These are phyloP conservation scores for Ceratobasidium sp. DNA, from an alignment of 1,284 basidiomycete species.

Conservation along the genomic window DNA sequence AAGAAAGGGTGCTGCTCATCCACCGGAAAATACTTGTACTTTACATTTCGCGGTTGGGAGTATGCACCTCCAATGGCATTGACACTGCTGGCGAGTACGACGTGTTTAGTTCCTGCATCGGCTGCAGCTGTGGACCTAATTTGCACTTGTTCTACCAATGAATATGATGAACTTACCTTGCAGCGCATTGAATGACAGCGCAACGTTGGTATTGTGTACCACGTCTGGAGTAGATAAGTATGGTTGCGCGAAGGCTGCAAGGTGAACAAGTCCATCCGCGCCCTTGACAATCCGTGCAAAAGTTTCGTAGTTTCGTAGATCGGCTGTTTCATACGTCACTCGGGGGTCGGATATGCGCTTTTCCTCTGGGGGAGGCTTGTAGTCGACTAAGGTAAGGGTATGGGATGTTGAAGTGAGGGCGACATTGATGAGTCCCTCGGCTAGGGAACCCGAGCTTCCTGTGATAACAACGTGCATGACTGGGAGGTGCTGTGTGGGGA, in stretches of 20 bases:
- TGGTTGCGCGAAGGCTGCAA: constrained; percentile 50
- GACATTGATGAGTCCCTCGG: constrained; percentile 45
- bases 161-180: constrained; percentile 6
- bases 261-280: constrained; percentile 49
- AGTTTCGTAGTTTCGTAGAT: constrained; percentile 44
- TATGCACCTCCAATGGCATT: constrained; percentile 42
- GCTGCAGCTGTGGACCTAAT: constrained; percentile 43
- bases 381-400: constrained; percentile 42
- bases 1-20: constrained; percentile 41
- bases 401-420: constrained; percentile 45
- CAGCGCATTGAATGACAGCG: constrained; percentile 41
- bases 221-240: constrained; percentile 42
- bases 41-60: constrained; percentile 22
- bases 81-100: constrained; percentile 50
- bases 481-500: constrained; percentile 5
- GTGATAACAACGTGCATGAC: constrained; percentile 50
- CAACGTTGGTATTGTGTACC: constrained; percentile 50
- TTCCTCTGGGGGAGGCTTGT: constrained; percentile 34
- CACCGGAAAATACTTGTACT: constrained; percentile 41
- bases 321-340: constrained; percentile 43
- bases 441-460: constrained; percentile 47
- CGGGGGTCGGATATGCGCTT: constrained; percentile 40
- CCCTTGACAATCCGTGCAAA: constrained; percentile 44
- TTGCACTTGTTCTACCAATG: not conserved
- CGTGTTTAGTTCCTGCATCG: constrained; percentile 46